Base-by-base conservation (phyloP, 2,329 filamentous ascomycete species). In the Gliomastix tumulicola region DNA sequence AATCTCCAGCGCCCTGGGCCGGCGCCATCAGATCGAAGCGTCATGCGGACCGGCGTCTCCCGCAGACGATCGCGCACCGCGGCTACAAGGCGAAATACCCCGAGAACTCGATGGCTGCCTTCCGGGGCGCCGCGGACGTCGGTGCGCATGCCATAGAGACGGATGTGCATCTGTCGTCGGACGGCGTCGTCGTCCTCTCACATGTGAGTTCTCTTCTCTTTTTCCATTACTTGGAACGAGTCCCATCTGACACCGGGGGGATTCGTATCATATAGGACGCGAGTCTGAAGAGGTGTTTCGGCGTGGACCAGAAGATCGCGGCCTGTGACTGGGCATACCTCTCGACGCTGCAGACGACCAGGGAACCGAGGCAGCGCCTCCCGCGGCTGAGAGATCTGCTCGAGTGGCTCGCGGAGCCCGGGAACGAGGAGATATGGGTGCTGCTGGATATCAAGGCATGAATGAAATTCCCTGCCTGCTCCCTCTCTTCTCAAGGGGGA, bases 121-220 rank as follows among this genome's bases (percentile, higher is more conserved):
- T 95, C 62, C 66, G 66, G 39, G 82, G 73, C 20, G 89, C 88
- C 2, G 72, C 90, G 3, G 66, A 77, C 21, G 79, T 78, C 15
- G 87, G 87, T 16, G 78, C 85, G 0, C 77, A 94, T 49, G 90
- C 84, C 0, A 66, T 97, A 20, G 90, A 97, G 64, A 94, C 88
- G 15, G 90, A 97, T 51, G 60, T 96, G 8, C 89, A 94, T 55
- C 62, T 96, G 22, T 82, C 86, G 12, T 78, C 73, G 42, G 90
- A 97, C 51, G 81, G 82, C 7, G 80, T 94, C 0, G 84, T 94
- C 1, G 86, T 97, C 9, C 63, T 97, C 28, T 87, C 83, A 32
- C 88, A 94, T 66, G 84, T 86, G 61, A 56, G 69, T 52, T 16
- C 6, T 20, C 11, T 11, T 13, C 8, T 13, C 20, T 6, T 34